Base-by-base conservation (phyloP, 1,284 basidiomycete species). In the Malassezia dermatis region DNA sequence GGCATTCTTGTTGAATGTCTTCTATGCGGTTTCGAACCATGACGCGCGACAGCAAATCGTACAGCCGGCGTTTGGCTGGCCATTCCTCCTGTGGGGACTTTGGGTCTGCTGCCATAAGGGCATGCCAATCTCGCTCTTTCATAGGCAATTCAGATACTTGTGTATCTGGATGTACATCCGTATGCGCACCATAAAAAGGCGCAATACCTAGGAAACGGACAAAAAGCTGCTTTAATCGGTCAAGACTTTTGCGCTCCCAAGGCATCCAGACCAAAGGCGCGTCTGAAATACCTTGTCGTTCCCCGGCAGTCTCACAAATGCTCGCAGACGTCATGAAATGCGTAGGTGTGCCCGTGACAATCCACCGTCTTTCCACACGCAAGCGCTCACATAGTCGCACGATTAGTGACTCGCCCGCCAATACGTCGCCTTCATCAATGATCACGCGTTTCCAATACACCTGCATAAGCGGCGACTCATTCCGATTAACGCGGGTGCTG, bases 271-370 rank as follows among this genome's bases (percentile, higher is more conserved):
- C 34, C 6, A n/a, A 5, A 5, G 23, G 27, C 5, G 19, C 31
- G 4, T 17, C 34, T 34, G 32, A 8, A 42, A 30, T 12, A 6
- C 28, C 28, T 6, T 30, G 7, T 10, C 8, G 32, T 15, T 17
- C n/a, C 12, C 21, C 45, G 3, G 15, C 24, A 10, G 21, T n/a
- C 8, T 48, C 15, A 3, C 10, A n/a, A 12, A 13, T 23, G 32
- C 52, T 58, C 1, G 49, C 15, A 12, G 59, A 49, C 2, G 53
- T 40, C 15, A 62, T 27, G 4, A 39, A 23, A 23, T 55, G 45
- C 6, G 52, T 58, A 7, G 61, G 61, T n/a, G 61, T 63, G 19
- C 57, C 53, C 4, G 56, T 53, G n/a, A 63, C 54, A 19, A 63
- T 51, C 61, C 61, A 63, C 19, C 56, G 51, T 15, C 60, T 48